These are phyloP conservation scores for Lodderomyces orthopsilosis DNA, from an alignment of 1,139 yeast genomes.

Conservation along the genomic window DNA sequence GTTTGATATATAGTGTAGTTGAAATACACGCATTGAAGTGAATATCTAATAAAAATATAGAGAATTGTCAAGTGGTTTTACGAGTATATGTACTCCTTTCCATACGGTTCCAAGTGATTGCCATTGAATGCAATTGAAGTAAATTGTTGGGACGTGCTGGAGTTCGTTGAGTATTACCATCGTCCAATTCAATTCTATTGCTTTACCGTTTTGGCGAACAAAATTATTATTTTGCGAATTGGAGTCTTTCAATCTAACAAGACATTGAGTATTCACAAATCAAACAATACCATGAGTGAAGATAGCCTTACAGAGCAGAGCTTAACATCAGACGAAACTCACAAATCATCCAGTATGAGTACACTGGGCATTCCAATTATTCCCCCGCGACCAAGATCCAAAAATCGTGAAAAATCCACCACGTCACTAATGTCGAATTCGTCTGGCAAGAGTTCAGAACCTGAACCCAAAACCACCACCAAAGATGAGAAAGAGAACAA, in stretches of 20 bases:
- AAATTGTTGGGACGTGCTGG: too few species aligned
- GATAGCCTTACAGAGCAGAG: neutral
- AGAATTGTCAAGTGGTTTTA: too few species aligned
- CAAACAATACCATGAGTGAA: neutral
- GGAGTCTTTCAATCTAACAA: too few species aligned
- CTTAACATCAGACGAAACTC: neutral
- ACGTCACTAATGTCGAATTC: neutral
- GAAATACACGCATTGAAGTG: too few species aligned
- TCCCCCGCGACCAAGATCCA: constrained; percentile 6
- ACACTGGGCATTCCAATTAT: constrained; percentile 1
- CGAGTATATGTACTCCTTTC: too few species aligned
- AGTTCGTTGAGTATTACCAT: too few species aligned
- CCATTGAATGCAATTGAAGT: too few species aligned
- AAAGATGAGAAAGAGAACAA: neutral
- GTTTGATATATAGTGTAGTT: constrained; percentile 1
- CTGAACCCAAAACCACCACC: neutral
- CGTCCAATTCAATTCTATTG: too few species aligned
- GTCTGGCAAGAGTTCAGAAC: neutral
- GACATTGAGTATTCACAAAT: neutral
- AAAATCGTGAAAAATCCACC: neutral
- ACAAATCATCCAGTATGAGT: neutral
- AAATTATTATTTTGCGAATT: too few species aligned
- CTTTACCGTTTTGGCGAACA: too few species aligned
- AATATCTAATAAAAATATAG: too few species aligned
- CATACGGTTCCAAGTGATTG: too few species aligned